These are phyloP conservation scores for Saturnispora galanensis DNA, from an alignment of 805 yeast species.

Conservation along the genomic window DNA sequence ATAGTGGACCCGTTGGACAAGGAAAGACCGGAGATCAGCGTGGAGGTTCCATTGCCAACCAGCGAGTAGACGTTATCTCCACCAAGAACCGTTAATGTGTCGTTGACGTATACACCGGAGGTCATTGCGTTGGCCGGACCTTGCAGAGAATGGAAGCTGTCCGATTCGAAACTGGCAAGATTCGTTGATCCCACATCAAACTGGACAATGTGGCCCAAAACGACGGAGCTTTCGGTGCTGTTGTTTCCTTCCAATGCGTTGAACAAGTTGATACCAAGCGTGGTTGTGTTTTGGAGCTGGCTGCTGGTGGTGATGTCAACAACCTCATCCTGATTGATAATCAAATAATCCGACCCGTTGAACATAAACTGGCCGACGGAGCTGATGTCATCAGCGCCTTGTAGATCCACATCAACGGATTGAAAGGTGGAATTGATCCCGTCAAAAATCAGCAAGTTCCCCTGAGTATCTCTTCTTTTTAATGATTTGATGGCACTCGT, in stretches of 20 bases:
- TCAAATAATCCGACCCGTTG: slow-evolving; percentile 31
- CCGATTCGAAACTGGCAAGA: slow-evolving; percentile 1
- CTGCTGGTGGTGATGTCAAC: slow-evolving; percentile 33
- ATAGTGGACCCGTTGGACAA: slow-evolving; percentile 18
- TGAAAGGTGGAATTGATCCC: slow-evolving; percentile 2
- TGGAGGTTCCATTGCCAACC: background rate
- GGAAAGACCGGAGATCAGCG: slow-evolving; percentile 8
- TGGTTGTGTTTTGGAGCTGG: slow-evolving; percentile 27
- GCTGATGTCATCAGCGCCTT: too few species aligned
- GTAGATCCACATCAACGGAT: background rate
- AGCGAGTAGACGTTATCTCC: slow-evolving; percentile 31
- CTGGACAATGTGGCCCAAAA: slow-evolving; percentile 16
- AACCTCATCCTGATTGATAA: slow-evolving; percentile 28
- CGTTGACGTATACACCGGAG: slow-evolving; percentile 37
- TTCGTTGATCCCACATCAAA: slow-evolving; percentile 15
- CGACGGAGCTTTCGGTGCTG: slow-evolving; percentile 6
- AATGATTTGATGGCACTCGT: background rate
- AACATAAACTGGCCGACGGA: slow-evolving; percentile 15
- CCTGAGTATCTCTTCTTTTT: background rate
- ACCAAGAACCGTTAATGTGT: slow-evolving; percentile 44
- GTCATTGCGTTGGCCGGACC: slow-evolving; percentile 6
- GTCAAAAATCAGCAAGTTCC: background rate
- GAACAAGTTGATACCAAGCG: slow-evolving; percentile 26
- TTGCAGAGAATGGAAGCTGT: slow-evolving; percentile 3
- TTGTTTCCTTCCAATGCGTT: slow-evolving; percentile 14